Evolutionary conservation across 2,329 filamentous ascomycete species (phyloP), one percentile per base, ranked within the genome.

Genomic region (Fusarium transvaalense): DNA sequence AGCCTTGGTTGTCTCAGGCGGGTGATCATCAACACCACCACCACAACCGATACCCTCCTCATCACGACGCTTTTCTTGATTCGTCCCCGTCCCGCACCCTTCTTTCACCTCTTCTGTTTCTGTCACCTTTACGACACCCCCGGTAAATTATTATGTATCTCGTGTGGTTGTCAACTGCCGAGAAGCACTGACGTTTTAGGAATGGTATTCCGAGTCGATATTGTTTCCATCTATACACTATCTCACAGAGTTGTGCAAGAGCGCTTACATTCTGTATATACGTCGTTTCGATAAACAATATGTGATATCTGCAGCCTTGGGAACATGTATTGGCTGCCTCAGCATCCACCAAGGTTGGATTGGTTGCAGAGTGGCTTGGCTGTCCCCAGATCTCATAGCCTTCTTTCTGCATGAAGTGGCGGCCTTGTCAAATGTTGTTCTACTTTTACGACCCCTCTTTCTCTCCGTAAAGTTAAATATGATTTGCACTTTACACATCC

Each of bases 1-100:
- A 61, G 56, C 70, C 61, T 71, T 58, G 68, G 61, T 43, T 74
- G 70, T 74, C 72, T 74, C 68, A 74, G 66, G 64, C 68, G 70
- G 70, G 61, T 74, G 71, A 73, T 72, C 72, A 73, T 56, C 71
- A 66, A 64, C 48, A 69, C 64, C 57, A 61, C 71, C 56, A 64
- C 46, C 54, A 65, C 60, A 57, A 56, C 48, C 55, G 68, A 32
- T 56, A 61, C 68, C 69, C 66, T 62, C 54, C 58, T 68, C 43
- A 65, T 69, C 64, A 61, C 55, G 43, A 43, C 54, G 29, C 54
- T 52, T 61, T 72, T 62, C 53, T 58, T 64, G 48, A 72, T 68
- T 72, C 65, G 58, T 60, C 39, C 63, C 61, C 53, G 56, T 54
- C 62, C 47, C 57, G 68, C 66, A 68, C 65, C 59, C 56, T 68